Evolutionary conservation across 2,329 filamentous ascomycete genomes (phyloP).

Genomic region (Daldinia sp.): DNA sequence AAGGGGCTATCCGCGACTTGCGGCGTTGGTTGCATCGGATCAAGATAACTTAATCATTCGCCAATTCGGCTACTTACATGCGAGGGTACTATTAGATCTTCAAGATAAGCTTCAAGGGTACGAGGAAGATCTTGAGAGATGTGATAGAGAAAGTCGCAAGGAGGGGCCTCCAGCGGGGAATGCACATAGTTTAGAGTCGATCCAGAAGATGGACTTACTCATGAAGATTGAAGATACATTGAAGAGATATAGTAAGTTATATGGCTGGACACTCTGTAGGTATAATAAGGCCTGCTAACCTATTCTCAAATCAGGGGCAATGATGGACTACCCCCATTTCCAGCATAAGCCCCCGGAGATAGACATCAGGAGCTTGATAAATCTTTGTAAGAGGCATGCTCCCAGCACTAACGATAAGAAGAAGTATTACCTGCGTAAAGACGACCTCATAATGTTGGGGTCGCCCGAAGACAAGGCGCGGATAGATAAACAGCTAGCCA

Average conservation of each 20-base stretch:
- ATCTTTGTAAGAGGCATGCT: not conserved
- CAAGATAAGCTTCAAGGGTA: constrained; percentile 19
- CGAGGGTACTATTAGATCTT: constrained; percentile 20
- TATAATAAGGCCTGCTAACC: not conserved
- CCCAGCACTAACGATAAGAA: not conserved
- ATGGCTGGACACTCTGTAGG: not conserved
- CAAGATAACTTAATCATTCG: constrained; percentile 19
- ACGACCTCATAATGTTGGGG: constrained; percentile 13
- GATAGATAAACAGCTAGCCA: constrained; percentile 8
- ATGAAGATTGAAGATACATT: constrained; percentile 15
- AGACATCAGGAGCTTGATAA: constrained; percentile 1
- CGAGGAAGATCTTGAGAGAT: constrained; percentile 5
- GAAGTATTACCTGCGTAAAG: constrained; percentile 7
- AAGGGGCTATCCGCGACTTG: constrained; percentile 19
- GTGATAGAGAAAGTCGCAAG: not conserved
- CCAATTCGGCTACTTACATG: constrained; percentile 27
- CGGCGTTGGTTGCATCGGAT: constrained; percentile 7
- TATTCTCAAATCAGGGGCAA: constrained; percentile 1
- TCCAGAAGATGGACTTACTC: not conserved
- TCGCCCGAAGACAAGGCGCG: constrained; percentile 11
- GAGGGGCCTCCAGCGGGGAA: not conserved
- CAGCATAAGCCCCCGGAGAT: constrained; percentile 2
- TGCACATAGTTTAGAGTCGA: not conserved
- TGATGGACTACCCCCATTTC: not conserved
- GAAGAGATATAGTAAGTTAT: constrained; percentile 26